Evolutionary conservation across 176 grass and related monocot species (phyloP), one percentile per base, ranked within the genome.

Genomic region (Alopecurus myosuroides): DNA sequence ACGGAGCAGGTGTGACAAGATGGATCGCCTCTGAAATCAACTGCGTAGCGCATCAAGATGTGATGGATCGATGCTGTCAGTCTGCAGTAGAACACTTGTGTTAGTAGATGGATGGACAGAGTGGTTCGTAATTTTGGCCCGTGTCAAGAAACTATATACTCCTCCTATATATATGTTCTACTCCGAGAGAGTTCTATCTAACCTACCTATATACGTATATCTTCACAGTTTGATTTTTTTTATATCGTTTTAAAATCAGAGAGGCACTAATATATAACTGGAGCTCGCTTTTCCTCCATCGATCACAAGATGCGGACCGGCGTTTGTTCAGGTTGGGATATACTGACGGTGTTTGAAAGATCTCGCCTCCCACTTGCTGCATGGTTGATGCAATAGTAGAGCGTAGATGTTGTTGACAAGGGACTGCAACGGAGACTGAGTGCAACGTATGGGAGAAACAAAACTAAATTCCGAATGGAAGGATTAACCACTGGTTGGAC

Each of bases 1-100:
- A 90, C 88, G 1, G 77, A 83, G 37, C 88, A 79, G 17, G 72
- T 75, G 17, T 75, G 48, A 60, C 9, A 20, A 63, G 60, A 31
- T 53, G 15, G 28, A 63, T 60, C 23, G 26, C n/a, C n/a, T 26
- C 11, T 6, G 25, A 25, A 61, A 61, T 56, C 52, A 56, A 3
- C 3, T 1, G 56, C 56, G 23, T 31, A 17, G 55, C 1, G n/a
- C 55, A 63, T 31, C 60, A 17, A 31, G 9, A 63, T 63, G 28
- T 6, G 28, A 31, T 31, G 28, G 60, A 31, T 63, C 28, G 1
- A 31, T 63, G 12, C 13, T 31, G 60, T 28, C 57, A 60, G 57
- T 62, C 25, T 62, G 1, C 17, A 62, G 25, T 14, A 60, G 11
- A 28, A 26, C 25, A 60, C 57, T 30, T 30, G 26, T 61, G 58